Conservation (phyloP, 345 rosid species). For the Trapa bicornis region DNA sequence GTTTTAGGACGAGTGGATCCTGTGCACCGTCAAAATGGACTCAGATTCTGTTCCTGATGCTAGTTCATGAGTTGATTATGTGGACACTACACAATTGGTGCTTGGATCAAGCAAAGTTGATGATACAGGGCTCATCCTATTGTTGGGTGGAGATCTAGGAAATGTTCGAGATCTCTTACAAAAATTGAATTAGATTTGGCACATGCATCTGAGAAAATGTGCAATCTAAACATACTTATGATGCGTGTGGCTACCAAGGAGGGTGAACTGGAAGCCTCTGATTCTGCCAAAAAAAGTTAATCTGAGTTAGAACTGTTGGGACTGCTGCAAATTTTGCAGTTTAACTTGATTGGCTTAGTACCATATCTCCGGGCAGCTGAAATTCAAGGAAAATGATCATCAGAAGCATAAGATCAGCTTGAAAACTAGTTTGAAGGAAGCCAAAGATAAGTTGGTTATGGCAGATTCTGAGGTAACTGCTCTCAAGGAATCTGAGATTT, state of each 20-base stretch:
- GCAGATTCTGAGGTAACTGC: constrained; percentile 42
- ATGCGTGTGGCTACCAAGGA: constrained; percentile 71
- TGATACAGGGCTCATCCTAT: constrained; percentile 25
- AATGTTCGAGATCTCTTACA: constrained; percentile 35
- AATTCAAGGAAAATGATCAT: constrained; percentile 37
- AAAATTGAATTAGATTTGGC: constrained; percentile 65
- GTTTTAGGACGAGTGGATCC: constrained; percentile 3
- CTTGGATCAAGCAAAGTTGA: constrained; percentile 37
- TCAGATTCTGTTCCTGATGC: constrained; percentile 22
- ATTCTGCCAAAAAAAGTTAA: constrained; percentile 14
- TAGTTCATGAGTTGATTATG: constrained; percentile 36
- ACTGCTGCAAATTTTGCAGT: constrained; percentile 11
- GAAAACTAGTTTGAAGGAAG: constrained; percentile 44
- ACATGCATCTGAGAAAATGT: constrained; percentile 60
- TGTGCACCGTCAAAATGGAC: constrained; percentile 27
- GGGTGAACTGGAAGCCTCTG: constrained; percentile 52
- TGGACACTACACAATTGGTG: constrained; percentile 33
- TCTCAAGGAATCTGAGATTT: constrained; percentile 33
- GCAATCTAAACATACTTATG: constrained; percentile 55
- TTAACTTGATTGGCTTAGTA: constrained; percentile 48
- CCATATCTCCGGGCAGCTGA: constrained; percentile 30
- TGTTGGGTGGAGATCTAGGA: constrained; percentile 26
- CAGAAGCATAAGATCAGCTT: constrained; percentile 39
- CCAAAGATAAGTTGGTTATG: constrained; percentile 38
- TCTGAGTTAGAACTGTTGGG: background rate